Evolutionary conservation across 306 rosid genomes (phyloP).

Genomic region (Trifolium fragiferum): DNA sequence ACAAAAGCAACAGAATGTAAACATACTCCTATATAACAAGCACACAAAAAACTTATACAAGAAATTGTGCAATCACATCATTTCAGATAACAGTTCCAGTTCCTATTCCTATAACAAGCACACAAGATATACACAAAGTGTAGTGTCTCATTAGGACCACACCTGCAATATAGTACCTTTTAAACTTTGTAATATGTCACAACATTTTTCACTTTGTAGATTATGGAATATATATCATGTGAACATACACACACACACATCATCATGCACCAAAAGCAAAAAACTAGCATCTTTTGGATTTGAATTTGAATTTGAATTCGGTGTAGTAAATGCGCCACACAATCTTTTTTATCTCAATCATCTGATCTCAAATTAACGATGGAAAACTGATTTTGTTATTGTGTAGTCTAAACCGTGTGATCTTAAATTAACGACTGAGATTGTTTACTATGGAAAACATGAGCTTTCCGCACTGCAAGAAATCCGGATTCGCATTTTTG

Average conservation of each 20-base stretch:
- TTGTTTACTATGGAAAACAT: too few species aligned
- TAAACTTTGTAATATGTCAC: constrained; percentile 46
- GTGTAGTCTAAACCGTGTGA: too few species aligned
- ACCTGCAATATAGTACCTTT: constrained; percentile 43
- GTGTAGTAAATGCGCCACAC: too few species aligned
- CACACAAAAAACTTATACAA: too few species aligned
- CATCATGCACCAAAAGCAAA: constrained; percentile 45
- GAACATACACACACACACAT: constrained; percentile 20
- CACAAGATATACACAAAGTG: constrained; percentile 25
- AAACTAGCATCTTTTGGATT: constrained; percentile 4
- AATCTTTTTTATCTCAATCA: too few species aligned
- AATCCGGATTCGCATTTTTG: not conserved
- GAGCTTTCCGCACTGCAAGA: too few species aligned
- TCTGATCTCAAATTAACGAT: too few species aligned
- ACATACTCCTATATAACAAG: not conserved
- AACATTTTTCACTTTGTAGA: constrained; percentile 49
- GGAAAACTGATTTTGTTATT: too few species aligned
- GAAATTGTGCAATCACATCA: constrained; percentile 34
- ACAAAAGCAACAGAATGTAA: constrained; percentile 29
- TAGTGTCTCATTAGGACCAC: constrained; percentile 63
- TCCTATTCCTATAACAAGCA: constrained; percentile 45
- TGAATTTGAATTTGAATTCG: too few species aligned
- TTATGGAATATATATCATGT: constrained; percentile 41
- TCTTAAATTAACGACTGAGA: too few species aligned
- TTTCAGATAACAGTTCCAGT: constrained; percentile 39